Base-by-base conservation (phyloP, 495 filamentous ascomycete species). In the Immersiella caudata region DNA sequence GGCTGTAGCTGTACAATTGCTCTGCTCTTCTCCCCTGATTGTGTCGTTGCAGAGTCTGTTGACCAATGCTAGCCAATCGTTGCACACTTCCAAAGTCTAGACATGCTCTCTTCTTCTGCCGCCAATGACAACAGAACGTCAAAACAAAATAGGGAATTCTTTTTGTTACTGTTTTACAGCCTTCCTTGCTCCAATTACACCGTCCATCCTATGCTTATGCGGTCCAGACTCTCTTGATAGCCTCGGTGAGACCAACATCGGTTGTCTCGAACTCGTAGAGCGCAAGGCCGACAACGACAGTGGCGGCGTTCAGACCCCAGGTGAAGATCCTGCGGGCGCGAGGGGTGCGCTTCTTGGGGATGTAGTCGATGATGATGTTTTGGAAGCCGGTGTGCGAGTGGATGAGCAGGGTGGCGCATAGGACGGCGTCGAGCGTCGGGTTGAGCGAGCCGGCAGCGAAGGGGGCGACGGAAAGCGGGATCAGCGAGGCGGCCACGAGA, bases 191-290 rank as follows among this genome's bases (percentile, higher is more conserved):
- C 26, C 62, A 67, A 62, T 36, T 65, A 54, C 29, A 54, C 50
- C 20, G 6, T 20, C 60, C 9, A 27, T 33, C 26, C 60, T 46
- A 24, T 27, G 0, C 50, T 69, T 79, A 84, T 73, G 93, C 93
- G 68, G 83, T 89, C 93, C 93, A 97, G 70, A 96, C 83, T 69
- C 90, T 86, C 85, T 90, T 92, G 67, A 96, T 82, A 29, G 90
- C 89, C 84, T 96, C 93, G 18, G 93, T 97, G 65, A 99, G 74
- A 62, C 95, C 95, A 49, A 99, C 93, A 73, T 99, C 95, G 76
- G 97, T 97, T n/a, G 95, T 99, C 88, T 99, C 94, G 76, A 98
- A 97, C 83, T 97, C 93, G 81, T 98, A 99, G 65, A 97, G 84
- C 58, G 94, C 94, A 70, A 96, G 82, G 26, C 90, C 92, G 49